These are phyloP conservation scores for Nakazawaea siamensis DNA, from an alignment of 805 yeast species.

Conservation along the genomic window DNA sequence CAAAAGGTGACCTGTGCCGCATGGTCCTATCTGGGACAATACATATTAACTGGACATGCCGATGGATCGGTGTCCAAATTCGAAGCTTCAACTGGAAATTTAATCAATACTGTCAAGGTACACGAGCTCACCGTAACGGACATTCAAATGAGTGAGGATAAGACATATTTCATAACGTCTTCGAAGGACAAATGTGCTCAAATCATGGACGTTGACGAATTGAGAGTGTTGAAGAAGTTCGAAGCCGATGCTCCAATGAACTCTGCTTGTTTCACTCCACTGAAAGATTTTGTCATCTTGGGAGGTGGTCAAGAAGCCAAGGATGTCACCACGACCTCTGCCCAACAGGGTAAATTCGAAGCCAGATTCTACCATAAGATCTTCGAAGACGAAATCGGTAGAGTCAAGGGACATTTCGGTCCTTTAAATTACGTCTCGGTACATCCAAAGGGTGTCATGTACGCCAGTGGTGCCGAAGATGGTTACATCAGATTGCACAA, in stretches of 20 bases:
- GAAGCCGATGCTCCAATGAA: constrained; percentile 90
- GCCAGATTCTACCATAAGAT: constrained; percentile 93
- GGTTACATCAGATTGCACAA: constrained; percentile 93
- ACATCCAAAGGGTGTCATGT: constrained; percentile 89
- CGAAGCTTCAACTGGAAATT: constrained; percentile 69
- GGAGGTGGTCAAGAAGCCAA: constrained; percentile 99
- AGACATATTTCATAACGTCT: constrained; percentile 83
- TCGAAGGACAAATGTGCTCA: constrained; percentile 86
- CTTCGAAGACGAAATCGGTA: constrained; percentile 92
- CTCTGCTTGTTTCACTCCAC: constrained; percentile 90
- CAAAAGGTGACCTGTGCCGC: constrained; percentile 74
- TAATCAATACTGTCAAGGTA: constrained; percentile 45
- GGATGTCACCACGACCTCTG: constrained; percentile 95
- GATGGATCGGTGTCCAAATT: constrained; percentile 81
- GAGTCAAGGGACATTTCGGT: constrained; percentile 98
- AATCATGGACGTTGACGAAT: constrained; percentile 68
- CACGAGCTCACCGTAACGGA: constrained; percentile 83
- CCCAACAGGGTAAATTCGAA: constrained; percentile 92
- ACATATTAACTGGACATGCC: constrained; percentile 79
- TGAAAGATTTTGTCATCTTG: constrained; percentile 82
- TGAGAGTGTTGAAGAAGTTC: constrained; percentile 65
- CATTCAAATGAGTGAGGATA: constrained; percentile 81
- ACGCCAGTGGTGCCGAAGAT: constrained; percentile 98
- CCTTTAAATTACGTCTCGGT: constrained; percentile 91
- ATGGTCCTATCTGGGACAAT: constrained; percentile 71